Conservation (phyloP, 306 rosid genomes). For the Clitoria ternatea region DNA sequence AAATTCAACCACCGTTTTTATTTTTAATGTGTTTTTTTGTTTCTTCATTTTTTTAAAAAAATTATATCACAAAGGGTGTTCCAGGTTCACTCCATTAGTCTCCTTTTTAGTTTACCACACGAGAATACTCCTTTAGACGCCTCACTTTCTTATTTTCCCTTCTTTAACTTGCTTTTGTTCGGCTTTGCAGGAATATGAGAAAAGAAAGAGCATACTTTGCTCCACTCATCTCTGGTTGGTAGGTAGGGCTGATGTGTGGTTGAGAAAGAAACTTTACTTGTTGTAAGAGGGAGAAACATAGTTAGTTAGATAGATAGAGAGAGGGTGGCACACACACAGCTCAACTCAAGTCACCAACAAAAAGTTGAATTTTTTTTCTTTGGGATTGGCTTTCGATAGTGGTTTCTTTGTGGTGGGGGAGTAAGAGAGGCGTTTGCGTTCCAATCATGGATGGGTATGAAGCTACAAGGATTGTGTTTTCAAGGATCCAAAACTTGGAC, state of each 20-base stretch:
- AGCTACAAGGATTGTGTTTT: slow-evolving; percentile 82
- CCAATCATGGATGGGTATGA: slow-evolving; percentile 85
- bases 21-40: slow-evolving; percentile 1
- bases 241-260: slow-evolving; percentile 68
- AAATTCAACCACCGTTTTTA: slow-evolving; percentile 62
- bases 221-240: slow-evolving; percentile 56
- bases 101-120: slow-evolving; percentile 67
- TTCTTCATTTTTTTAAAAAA: slow-evolving; percentile 21
- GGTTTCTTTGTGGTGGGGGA: slow-evolving; percentile 28
- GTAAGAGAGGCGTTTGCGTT: background rate
- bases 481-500: slow-evolving; percentile 89
- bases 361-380: slow-evolving; percentile 18
- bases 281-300: slow-evolving; percentile 26
- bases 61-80: too few species aligned
- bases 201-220: slow-evolving; percentile 35
- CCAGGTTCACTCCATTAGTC: slow-evolving; percentile 21
- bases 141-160: slow-evolving; percentile 35
- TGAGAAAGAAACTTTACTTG: slow-evolving; percentile 78
- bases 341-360: background rate
- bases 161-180: slow-evolving; percentile 44
- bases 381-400: background rate
- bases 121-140: slow-evolving; percentile 68
- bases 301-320: background rate
- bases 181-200: slow-evolving; percentile 71
- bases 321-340: background rate